Evolutionary conservation across 2,329 filamentous ascomycete species (phyloP).

Genomic region (Talaromyces sp.): DNA sequence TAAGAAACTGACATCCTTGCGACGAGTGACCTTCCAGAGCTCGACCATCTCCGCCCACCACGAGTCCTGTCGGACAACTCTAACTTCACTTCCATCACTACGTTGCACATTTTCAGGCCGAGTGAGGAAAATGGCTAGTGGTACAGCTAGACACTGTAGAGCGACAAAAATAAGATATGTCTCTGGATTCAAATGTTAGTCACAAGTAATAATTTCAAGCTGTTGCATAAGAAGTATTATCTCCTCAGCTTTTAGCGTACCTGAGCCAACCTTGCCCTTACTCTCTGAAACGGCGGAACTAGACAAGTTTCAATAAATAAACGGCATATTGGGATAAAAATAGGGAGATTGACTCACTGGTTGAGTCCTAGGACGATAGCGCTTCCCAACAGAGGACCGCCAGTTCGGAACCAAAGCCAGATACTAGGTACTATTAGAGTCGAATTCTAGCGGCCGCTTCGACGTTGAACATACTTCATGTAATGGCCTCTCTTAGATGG

Average conservation of each 20-base stretch:
- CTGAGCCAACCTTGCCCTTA: conserved; percentile 28
- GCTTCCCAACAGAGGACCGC: conserved; percentile 53
- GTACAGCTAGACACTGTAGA: conserved; percentile 40
- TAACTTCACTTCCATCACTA: conserved; percentile 44
- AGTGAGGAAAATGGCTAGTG: conserved; percentile 44
- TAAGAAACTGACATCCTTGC: conserved; percentile 22
- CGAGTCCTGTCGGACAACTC: conserved; percentile 40
- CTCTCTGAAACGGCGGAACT: conserved; percentile 17
- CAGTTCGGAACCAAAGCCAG: conserved; percentile 55
- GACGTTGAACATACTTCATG: conserved; percentile 36
- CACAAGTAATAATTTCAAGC: no score
- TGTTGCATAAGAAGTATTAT: no score
- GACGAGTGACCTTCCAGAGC: conserved; percentile 33
- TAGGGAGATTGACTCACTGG: conserved; percentile 23
- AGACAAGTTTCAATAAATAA: background rate
- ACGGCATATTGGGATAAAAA: background rate
- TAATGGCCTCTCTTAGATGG: conserved; percentile 51
- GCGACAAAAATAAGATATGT: conserved; percentile 50
- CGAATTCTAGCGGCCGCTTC: no score
- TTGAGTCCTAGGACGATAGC: conserved; percentile 53
- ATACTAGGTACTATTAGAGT: conserved; percentile 28
- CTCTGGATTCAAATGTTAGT: conserved; percentile 15
- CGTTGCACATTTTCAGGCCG: conserved; percentile 49
- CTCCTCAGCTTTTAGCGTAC: conserved; percentile 14
- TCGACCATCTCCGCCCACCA: conserved; percentile 45